phyloP scores from a whole-genome alignment of 164 flowering plant genomes.

The Macadamia tetraphylla region DNA sequence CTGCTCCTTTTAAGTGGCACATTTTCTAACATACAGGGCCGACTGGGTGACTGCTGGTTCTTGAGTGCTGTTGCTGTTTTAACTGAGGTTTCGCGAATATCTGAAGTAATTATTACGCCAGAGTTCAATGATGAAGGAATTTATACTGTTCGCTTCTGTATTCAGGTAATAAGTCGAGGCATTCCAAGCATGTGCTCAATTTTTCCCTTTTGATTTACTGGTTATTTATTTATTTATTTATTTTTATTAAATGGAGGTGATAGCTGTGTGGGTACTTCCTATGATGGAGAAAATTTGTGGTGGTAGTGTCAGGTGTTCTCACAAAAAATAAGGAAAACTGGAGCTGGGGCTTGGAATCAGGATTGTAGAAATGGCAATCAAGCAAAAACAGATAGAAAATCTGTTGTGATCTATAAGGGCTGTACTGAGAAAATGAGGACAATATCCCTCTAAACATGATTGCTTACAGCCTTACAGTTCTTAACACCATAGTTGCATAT shows the following conservation, averaged over 20 bases:
- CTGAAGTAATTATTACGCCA: slow-evolving; percentile 96
- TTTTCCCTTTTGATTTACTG: neutral
- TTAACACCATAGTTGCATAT: too few species aligned
- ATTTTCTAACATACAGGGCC: slow-evolving; percentile 56
- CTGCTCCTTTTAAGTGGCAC: neutral
- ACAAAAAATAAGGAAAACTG: too few species aligned
- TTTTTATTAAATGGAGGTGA: neutral
- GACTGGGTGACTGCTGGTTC: slow-evolving; percentile 99
- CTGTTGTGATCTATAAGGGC: too few species aligned
- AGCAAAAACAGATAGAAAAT: too few species aligned
- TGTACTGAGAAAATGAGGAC: too few species aligned
- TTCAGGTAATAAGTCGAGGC: slow-evolving; percentile 56
- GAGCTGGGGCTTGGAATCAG: too few species aligned
- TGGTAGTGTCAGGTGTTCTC: too few species aligned
- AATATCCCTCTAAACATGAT: too few species aligned
- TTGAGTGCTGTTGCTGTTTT: slow-evolving; percentile 99
- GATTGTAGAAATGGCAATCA: too few species aligned
- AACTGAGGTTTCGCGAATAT: slow-evolving; percentile 87
- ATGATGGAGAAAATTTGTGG: too few species aligned
- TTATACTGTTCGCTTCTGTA: slow-evolving; percentile 96
- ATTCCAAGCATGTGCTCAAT: neutral
- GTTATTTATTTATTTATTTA: neutral
- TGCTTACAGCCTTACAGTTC: too few species aligned
- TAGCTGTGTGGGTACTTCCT: too few species aligned
- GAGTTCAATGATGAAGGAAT: slow-evolving; percentile 94